Percentiles rank a stretch among this genome's conserved stretches.
phyloP scores from a whole-genome alignment of 345 rosid species.

The Arabidopsis thaliana region DNA sequence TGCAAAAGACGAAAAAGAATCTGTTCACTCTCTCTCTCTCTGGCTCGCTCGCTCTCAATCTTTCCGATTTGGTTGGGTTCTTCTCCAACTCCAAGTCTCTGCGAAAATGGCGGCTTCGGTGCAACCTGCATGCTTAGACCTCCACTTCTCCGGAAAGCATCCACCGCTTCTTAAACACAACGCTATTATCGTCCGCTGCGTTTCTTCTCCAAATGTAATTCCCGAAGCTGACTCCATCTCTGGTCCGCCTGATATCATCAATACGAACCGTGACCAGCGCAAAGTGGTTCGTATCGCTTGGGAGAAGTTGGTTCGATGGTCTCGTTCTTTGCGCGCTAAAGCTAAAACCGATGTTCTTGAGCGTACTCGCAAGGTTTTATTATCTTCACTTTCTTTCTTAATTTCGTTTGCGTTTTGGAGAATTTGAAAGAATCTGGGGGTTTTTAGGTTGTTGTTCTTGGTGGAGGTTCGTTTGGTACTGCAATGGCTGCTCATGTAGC shows the following conservation, averaged over 20 bases:
- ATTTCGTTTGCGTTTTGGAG: background rate
- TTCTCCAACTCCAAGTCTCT: constrained; percentile 30
- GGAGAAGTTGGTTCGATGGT: constrained; percentile 93
- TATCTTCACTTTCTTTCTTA: background rate
- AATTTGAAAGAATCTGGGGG: constrained; percentile 10
- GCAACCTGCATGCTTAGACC: constrained; percentile 49
- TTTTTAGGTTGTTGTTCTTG: constrained; percentile 90
- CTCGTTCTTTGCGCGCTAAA: constrained; percentile 83
- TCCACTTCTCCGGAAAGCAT: constrained; percentile 41
- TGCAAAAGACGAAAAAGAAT: background rate
- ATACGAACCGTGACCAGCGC: constrained; percentile 56
- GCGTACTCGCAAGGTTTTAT: constrained; percentile 75
- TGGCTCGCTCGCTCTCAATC: background rate
- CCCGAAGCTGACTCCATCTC: constrained; percentile 32
- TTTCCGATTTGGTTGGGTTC: constrained; percentile 40
- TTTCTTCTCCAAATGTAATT: constrained; percentile 35
- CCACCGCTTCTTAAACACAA: constrained; percentile 33
- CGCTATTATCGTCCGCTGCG: constrained; percentile 39
- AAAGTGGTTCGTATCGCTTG: constrained; percentile 78
- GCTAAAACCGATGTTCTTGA: constrained; percentile 75
- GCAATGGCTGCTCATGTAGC: constrained; percentile 98
- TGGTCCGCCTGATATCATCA: constrained; percentile 37
- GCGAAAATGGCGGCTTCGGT: constrained; percentile 51
- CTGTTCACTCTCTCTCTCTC: constrained; percentile 22
- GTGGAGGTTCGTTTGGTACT: constrained; percentile 96